phyloP scores from a whole-genome alignment of 2,329 filamentous ascomycete species.

The Aspergillus flavus region DNA sequence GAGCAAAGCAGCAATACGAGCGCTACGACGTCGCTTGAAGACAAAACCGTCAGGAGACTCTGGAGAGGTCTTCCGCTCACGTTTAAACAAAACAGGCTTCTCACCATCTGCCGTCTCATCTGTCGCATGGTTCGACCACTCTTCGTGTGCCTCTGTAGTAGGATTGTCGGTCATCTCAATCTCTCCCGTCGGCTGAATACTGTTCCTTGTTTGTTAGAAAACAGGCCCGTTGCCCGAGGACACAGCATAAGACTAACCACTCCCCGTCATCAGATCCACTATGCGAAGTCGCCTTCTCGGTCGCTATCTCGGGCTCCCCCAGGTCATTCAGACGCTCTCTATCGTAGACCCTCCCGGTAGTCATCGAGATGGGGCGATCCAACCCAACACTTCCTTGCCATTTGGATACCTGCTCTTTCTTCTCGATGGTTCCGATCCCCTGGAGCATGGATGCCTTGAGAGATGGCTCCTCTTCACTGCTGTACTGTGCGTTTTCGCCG shows the following conservation, averaged over 20 bases:
- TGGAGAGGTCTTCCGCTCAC: not conserved
- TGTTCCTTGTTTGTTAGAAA: not conserved
- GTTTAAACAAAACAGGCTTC: constrained; percentile 1
- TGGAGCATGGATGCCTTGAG: not conserved
- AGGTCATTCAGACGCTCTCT: not conserved
- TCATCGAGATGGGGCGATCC: not conserved
- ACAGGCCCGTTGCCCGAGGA: not conserved
- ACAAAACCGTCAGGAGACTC: not conserved
- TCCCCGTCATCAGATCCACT: not conserved
- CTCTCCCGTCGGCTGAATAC: constrained; percentile 2
- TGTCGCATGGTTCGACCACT: not conserved
- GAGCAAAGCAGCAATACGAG: constrained; percentile 7
- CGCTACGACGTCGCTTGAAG: constrained; percentile 11
- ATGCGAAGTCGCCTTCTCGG: constrained; percentile 1
- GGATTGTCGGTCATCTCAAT: not conserved
- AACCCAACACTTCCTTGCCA: not conserved
- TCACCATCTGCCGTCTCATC: not conserved
- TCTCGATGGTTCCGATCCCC: not conserved
- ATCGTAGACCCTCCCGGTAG: too few relatives aligned
- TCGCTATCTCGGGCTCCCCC: not conserved
- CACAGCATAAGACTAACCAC: not conserved
- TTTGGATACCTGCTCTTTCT: not conserved
- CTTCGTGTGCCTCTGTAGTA: not conserved
- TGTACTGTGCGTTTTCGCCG: not conserved
- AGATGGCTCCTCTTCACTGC: not conserved